Conservation (phyloP, 768 basidiomycete species). For the Tricholoma bakamatsutake region DNA sequence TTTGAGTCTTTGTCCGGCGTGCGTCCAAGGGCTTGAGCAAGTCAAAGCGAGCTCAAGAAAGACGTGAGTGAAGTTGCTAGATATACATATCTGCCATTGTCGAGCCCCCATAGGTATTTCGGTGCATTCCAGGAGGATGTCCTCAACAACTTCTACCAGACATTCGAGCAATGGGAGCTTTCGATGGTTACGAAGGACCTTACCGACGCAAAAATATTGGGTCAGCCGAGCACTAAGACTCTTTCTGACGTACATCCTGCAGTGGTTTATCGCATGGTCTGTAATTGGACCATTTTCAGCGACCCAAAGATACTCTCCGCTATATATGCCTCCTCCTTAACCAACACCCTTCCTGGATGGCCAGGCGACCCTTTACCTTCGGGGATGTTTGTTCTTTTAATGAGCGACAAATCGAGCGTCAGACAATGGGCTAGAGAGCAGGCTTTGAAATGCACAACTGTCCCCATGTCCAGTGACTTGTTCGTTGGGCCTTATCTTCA, state of each 20-base stretch:
- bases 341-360: slow-evolving; percentile 39
- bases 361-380: slow-evolving; percentile 54
- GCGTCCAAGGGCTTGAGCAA: slow-evolving; percentile 60
- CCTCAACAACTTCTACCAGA: slow-evolving; percentile 51
- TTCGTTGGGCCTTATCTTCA: slow-evolving; percentile 42
- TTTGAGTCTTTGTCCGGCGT: slow-evolving; percentile 59
- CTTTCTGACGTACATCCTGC: slow-evolving; percentile 43
- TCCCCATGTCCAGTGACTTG: slow-evolving; percentile 42
- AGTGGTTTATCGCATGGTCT: slow-evolving; percentile 55
- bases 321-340: slow-evolving; percentile 33
- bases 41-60: slow-evolving; percentile 58
- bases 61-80: slow-evolving; percentile 53
- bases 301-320: slow-evolving; percentile 41
- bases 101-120: slow-evolving; percentile 53
- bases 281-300: slow-evolving; percentile 52
- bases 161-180: slow-evolving; percentile 65
- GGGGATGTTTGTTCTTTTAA: slow-evolving; percentile 52
- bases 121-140: slow-evolving; percentile 51
- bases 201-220: slow-evolving; percentile 22
- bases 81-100: slow-evolving; percentile 1
- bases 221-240: slow-evolving; percentile 14
- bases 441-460: slow-evolving; percentile 27
- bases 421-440: slow-evolving; percentile 58
- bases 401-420: slow-evolving; percentile 42
- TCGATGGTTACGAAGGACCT: slow-evolving; percentile 45